Evolutionary conservation across 164 flowering plant genomes (phyloP).

Genomic region (Vitis riparia): DNA sequence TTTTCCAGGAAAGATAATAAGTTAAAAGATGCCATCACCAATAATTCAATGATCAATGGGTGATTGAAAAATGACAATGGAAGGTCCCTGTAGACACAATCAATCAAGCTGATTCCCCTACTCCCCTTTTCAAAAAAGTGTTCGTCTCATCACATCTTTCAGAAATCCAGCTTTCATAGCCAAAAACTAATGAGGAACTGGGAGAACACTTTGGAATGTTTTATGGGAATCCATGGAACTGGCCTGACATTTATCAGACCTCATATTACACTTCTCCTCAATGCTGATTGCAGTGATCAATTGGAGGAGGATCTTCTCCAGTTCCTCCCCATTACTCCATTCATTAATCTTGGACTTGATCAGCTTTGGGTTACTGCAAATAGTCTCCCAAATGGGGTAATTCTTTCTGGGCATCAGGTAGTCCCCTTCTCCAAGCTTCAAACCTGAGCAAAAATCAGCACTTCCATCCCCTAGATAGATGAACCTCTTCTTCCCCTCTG

Average conservation of each 20-base stretch:
- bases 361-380: constrained; percentile 5
- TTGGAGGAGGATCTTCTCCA: constrained; percentile 13
- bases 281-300: constrained; percentile 8
- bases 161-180: neutral
- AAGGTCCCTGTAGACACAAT: no score
- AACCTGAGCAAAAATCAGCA: constrained; percentile 29
- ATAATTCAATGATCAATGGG: no score
- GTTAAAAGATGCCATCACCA: no score
- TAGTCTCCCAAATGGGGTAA: constrained; percentile 26
- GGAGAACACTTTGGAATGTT: neutral
- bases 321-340: constrained; percentile 25
- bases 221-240: no score
- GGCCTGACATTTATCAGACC: no score
- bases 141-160: no score
- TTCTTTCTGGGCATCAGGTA: constrained; percentile 33
- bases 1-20: no score
- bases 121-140: no score
- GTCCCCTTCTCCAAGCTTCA: constrained; percentile 23
- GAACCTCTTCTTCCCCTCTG: constrained; percentile 9
- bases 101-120: no score
- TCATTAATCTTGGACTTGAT: constrained; percentile 19
- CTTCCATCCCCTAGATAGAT: constrained; percentile 34
- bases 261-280: neutral
- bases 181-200: constrained; percentile 2
- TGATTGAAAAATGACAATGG: no score